Evolutionary conservation across 2,329 filamentous ascomycete species (phyloP).

Genomic region (Leptographium radiaticola): DNA sequence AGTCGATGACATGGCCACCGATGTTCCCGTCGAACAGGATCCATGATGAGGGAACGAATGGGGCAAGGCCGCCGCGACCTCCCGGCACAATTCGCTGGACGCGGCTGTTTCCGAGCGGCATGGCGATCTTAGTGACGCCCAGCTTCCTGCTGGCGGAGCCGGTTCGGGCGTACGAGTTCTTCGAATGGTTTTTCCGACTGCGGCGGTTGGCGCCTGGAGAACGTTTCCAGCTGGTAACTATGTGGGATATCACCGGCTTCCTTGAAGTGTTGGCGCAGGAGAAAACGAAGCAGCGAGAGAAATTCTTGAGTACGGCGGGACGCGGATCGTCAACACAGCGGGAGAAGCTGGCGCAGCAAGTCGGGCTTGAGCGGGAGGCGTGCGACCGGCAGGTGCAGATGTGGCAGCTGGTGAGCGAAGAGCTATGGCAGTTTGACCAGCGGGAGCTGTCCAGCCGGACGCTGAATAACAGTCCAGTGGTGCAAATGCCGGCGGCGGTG

Average conservation of each 20-base stretch:
- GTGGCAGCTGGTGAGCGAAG: constrained; percentile 3
- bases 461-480: constrained; percentile 24
- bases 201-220: constrained; percentile 9
- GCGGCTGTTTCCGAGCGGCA: constrained; percentile 30
- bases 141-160: constrained; percentile 36
- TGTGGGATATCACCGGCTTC: constrained; percentile 22
- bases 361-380: constrained; percentile 15
- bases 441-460: constrained; percentile 9
- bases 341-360: constrained; percentile 14
- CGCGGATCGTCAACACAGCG: constrained; percentile 8
- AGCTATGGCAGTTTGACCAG: not conserved
- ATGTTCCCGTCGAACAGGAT: constrained; percentile 17
- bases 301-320: constrained; percentile 9
- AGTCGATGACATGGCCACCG: constrained; percentile 17
- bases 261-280: constrained; percentile 22
- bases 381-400: constrained; percentile 12
- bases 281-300: constrained; percentile 15
- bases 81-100: constrained; percentile 23
- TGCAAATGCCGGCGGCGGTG: constrained; percentile 33
- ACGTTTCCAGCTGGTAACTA: constrained; percentile 20
- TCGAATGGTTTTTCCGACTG: constrained; percentile 25
- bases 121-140: constrained; percentile 33
- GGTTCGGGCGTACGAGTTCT: constrained; percentile 20
- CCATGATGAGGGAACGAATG: not conserved
- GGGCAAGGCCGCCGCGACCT: not conserved